These are phyloP conservation scores for Ochromonadaceae sp. DNA, from an alignment of 352 stramenopile genomes.

Conservation along the genomic window DNA sequence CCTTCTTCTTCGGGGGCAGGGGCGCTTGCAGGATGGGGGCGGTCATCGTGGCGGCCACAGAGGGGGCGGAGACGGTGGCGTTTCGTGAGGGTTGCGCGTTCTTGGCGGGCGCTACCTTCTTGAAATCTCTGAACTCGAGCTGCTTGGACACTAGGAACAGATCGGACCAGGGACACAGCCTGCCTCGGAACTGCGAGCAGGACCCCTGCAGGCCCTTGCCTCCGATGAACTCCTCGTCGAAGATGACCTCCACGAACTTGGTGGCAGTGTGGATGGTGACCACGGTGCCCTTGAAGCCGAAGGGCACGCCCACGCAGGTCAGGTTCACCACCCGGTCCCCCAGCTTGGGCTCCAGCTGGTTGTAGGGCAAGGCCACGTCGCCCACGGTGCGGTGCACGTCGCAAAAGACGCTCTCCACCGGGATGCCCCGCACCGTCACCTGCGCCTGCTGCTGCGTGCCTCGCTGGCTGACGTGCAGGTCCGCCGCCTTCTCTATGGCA, in stretches of 20 bases:
- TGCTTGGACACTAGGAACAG: background rate
- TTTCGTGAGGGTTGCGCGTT: no score
- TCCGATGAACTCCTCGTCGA: constrained; percentile 83
- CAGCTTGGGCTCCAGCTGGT: constrained; percentile 54
- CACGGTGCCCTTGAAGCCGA: constrained; percentile 90
- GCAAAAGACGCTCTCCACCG: constrained; percentile 40
- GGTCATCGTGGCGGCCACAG: no score
- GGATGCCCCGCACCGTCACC: constrained; percentile 38
- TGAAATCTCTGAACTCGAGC: no score
- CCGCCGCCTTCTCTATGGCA: constrained; percentile 64
- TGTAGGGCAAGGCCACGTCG: constrained; percentile 40
- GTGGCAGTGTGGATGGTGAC: constrained; percentile 87
- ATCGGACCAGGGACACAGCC: constrained; percentile 75
- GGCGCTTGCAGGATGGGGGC: no score
- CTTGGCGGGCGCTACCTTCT: no score
- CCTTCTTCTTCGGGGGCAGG: no score
- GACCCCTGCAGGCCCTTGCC: constrained; percentile 82
- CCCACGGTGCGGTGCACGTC: constrained; percentile 38
- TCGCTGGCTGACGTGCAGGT: constrained; percentile 26
- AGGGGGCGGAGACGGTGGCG: no score
- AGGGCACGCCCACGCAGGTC: constrained; percentile 76
- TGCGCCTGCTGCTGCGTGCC: constrained; percentile 26
- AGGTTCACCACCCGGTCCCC: constrained; percentile 96
- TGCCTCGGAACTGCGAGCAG: constrained; percentile 80
- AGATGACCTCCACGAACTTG: constrained; percentile 76